These are phyloP conservation scores for Xanthoparmelia taractica DNA, from an alignment of 495 filamentous ascomycete species.

Conservation along the genomic window DNA sequence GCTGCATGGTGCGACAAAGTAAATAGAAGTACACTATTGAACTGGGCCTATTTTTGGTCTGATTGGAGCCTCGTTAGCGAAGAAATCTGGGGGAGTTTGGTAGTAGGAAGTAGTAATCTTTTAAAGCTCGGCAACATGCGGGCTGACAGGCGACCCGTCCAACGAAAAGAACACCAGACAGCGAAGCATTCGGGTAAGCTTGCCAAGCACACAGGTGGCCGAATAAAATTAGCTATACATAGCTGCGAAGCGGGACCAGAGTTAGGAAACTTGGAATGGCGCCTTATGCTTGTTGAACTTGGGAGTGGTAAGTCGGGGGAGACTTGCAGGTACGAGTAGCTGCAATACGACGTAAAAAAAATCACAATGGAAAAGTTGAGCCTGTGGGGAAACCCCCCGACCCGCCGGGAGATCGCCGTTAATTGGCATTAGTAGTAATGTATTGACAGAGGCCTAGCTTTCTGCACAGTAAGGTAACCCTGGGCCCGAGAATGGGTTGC, in stretches of 20 bases:
- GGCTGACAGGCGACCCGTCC: not conserved
- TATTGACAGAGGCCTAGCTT: too few species aligned
- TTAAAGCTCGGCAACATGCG: not conserved
- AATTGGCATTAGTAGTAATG: too few species aligned
- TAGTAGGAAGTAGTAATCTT: not conserved
- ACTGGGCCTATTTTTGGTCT: not conserved
- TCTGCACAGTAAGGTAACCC: not conserved
- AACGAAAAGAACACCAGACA: not conserved
- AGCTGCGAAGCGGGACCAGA: not conserved
- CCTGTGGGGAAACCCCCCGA: too few species aligned
- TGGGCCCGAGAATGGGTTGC: too few species aligned
- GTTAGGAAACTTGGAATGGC: not conserved
- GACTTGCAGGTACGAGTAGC: not conserved
- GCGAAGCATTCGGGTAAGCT: slow-evolving; percentile 1
- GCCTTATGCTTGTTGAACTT: too few species aligned
- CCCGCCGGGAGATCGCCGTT: not conserved
- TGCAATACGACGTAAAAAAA: too few species aligned
- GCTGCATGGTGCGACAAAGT: not conserved
- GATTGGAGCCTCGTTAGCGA: not conserved
- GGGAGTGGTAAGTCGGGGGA: not conserved
- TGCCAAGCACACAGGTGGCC: not conserved
- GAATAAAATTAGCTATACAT: not conserved
- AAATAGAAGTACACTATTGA: not conserved
- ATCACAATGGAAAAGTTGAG: too few species aligned
- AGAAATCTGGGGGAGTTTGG: not conserved